Evolutionary conservation across 495 filamentous ascomycete genomes (phyloP), one percentile per base, ranked within the genome.

Genomic region (Penicillium maclennaniae): DNA sequence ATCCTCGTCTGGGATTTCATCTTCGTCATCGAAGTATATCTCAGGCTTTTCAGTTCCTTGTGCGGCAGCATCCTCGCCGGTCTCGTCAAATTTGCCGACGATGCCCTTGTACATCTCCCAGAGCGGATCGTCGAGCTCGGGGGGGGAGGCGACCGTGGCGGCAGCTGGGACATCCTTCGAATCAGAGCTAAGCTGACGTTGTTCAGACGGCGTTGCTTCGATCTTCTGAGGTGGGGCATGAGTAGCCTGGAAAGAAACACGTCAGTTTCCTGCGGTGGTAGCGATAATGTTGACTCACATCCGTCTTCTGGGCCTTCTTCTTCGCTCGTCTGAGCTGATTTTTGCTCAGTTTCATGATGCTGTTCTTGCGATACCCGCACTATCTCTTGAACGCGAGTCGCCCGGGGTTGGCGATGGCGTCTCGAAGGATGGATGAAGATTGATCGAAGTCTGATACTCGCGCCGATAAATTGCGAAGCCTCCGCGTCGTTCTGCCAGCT

Each of bases 1-100:
- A 51, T 93, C 91, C 49, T 95, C 91, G 59, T 91, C 88, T 0
- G 88, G 90, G 54, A 96, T 92, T 38, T 91, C 89, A 68, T 92
- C 83, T 53, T 95, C 91, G 41, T 96, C 86, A 43, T 87, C 84
- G 54, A 86, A 93, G 63, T 84, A 93, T 4, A 96, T 79, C 69
- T 96, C 85, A 23, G 90, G 91, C 69, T 96, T 95, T 52, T 92
- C 88, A 15, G 79, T 77, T 26, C 87, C 87, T 59, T 86, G 86
- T 16, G 72, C 71, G 45, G 78, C 74, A 48, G 76, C 72, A 54
- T 83, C 76, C n/a, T 85, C 79, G 17, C 78, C 76, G 36, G 77
- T 77, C 17, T 82, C 77, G 43, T 82, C 68, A 48, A 97, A 98
- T 64, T 82, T 88, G 54, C 78, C 80, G 51, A 91, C 82, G 26